Evolutionary conservation across 257 asterid species (phyloP), one percentile per base, ranked within the genome.

Genomic region (Nicotiana attenuata): DNA sequence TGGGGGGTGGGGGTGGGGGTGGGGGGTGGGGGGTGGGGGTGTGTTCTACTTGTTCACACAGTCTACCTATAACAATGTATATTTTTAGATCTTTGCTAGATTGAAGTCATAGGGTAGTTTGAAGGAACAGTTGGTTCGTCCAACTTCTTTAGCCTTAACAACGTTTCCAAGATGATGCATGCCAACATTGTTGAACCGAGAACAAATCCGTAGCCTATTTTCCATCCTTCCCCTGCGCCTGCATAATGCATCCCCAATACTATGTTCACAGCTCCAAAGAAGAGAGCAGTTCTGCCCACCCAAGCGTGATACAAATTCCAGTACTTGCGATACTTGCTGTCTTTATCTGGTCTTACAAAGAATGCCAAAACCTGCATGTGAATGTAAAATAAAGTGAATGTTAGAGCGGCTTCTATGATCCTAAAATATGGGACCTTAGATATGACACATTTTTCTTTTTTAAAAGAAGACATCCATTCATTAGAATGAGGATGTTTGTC

Each of bases 271-370:
- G 96, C 94, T 77, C 92, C 98, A 50, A 96, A 90, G 71, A 92
- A 85, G 17, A 96, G 97, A 85, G 92, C 91, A 22, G 85, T 82
- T 81, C 98, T 89, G 76, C 99, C 99, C 1, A 80, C 31, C 95
- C 97, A 92, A 82, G 83, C 81, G 80, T 96, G 98, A 86, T 89
- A 91, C 93, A 88, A 86, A 33, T 85, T 91, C 99, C 98, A 96
- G 35, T 84, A 91, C 87, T 77, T 85, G 1, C 94, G 83, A 77
- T 85, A 89, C 80, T 92, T 94, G 92, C 95, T 91, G 82, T 89
- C 97, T 38, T 83, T 88, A 33, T 87, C 87, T 10, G 98, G 97
- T 28, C 97, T 87, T 10, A 83, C 79, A 68, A 96, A 85, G 89
- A 96, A 94, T 1, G 98, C 99, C 31, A 89, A 55, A 35, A 93